phyloP scores from a whole-genome alignment of 2,329 filamentous ascomycete genomes.

The Penicillium capsulatum region DNA sequence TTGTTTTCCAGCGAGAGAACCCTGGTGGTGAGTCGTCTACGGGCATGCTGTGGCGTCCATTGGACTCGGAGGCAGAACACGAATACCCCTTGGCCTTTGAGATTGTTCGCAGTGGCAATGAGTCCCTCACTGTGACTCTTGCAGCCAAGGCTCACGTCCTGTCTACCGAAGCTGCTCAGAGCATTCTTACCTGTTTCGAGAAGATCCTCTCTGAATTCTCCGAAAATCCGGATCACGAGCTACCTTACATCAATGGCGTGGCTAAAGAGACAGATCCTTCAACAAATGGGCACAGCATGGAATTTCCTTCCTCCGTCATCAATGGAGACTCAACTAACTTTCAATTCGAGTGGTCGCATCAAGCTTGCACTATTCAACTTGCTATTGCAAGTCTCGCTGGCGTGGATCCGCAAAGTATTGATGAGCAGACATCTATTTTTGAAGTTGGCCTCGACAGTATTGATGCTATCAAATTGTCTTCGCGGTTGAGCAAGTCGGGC shows the following conservation, averaged over 20 bases:
- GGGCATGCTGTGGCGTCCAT: constrained; percentile 52
- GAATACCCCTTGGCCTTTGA: constrained; percentile 80
- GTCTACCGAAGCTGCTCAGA: constrained; percentile 30
- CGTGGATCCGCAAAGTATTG: constrained; percentile 50
- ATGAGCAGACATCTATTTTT: constrained; percentile 62
- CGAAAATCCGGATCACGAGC: constrained; percentile 24
- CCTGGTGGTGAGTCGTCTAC: constrained; percentile 18
- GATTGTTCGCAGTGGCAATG: constrained; percentile 52
- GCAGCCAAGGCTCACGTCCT: constrained; percentile 53
- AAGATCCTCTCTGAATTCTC: constrained; percentile 36
- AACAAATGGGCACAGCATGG: constrained; percentile 2
- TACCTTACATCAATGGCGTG: constrained; percentile 15
- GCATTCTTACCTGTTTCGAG: constrained; percentile 45
- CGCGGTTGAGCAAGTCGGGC: constrained; percentile 59
- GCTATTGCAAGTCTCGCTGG: constrained; percentile 63
- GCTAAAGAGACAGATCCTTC: neutral
- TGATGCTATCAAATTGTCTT: constrained; percentile 78
- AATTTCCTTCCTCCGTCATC: neutral
- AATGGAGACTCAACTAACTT: neutral
- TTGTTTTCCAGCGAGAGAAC: constrained; percentile 67
- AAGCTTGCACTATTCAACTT: constrained; percentile 52
- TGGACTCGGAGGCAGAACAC: constrained; percentile 48
- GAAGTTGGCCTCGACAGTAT: constrained; percentile 88
- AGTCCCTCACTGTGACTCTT: constrained; percentile 54
- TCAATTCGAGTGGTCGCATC: constrained; percentile 56